Base-by-base conservation (phyloP, 164 flowering plant genomes). In the Kingdonia uniflora region DNA sequence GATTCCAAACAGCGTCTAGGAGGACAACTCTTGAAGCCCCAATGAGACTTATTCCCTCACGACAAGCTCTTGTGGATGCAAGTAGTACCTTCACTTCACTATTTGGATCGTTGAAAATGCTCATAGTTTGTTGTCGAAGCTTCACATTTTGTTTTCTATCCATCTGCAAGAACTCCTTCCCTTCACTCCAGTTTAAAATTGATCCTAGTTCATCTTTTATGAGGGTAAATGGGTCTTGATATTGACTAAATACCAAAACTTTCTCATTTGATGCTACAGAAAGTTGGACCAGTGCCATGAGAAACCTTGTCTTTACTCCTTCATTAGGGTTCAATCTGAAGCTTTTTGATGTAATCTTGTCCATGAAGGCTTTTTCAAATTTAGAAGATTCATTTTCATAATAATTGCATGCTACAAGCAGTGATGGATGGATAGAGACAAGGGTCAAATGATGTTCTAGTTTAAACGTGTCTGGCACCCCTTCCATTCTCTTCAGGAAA, bases 21-120 rank as follows among this genome's bases (percentile, higher is more conserved):
- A 91, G 65, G 19, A 91, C 80, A 5, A 91, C 83, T 42, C 98
- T 69, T 6, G 98, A 91, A 43, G 92, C 97, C 42, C 98, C 98
- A 42, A 78, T 70, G 22, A 91, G 74, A 49, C 54, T 79, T 21
- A 87, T 91, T 0, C 98, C 98, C 50, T 83, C 98, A 14, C 60
- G 60, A 54, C 96, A 85, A 12, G 89, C 84, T 60, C 42, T 79
- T 19, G 58, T 79, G 11, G 97, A 87, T 25, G 91, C 97, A 19
- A 91, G 79, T 20, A 87, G 51, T 17, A 91, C 85, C 60, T 51
- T 81, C 15, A 65, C 81, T 29, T 66, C 67, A 39, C 84, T 80
- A 0, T 14, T 12, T 16, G 68, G 72, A 53, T 83, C 77, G 50
- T 91, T 91, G 49, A 87, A 79, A 17, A 19, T 10, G n/a, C 56